Base-by-base conservation (phyloP, 2,329 filamentous ascomycete genomes). In the Lecanicillium sp. region DNA sequence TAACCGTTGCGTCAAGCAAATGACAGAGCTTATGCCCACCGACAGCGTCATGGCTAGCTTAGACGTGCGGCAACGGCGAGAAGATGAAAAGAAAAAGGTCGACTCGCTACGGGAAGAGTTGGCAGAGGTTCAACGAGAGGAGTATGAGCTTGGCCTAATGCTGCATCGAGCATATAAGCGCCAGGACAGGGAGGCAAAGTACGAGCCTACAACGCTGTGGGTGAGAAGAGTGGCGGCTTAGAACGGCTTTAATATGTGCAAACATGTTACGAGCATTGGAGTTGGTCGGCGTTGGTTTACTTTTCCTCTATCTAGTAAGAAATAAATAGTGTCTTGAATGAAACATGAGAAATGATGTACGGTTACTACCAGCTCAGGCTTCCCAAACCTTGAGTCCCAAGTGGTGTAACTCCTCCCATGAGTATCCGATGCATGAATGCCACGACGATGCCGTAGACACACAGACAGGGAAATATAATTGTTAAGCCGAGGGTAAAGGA, bases 101-200 rank as follows among this genome's bases (percentile, higher is more conserved):
- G 75, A 80, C 46, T 70, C 65, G 16, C 65, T 89, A 37, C 72
- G 73, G 42, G 60, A 62, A 36, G 83, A 89, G 55, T 68, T 90
- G 27, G 74, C 80, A 4, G 83, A 88, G 45, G 75, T 92, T 18
- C 74, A 78, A 58, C 71, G 78, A 46, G 80, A 90, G 57, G 82
- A 88, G 58, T 83, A 90, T 52, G 84, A 92, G 40, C 62, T 89
- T 30, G 85, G 85, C 1, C 62, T 92, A 51, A 81, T 80, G 57
- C 65, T 92, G 39, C 77, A 85, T 55, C 68, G 83, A 16, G 80
- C 83, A 9, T 82, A 84, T 61, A 89, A 86, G 64, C 73, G 85
- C 34, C 70, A 79, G 49, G 83, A 89, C 50, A 74, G 80, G 46
- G 73, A 82, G 37, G 71, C 70, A 3, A 67, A 70, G 25, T 82